Percentiles rank a stretch among this genome's conserved stretches.
Conservation (phyloP, 139 green algal genomes). For the Pleodorina starrii region DNA sequence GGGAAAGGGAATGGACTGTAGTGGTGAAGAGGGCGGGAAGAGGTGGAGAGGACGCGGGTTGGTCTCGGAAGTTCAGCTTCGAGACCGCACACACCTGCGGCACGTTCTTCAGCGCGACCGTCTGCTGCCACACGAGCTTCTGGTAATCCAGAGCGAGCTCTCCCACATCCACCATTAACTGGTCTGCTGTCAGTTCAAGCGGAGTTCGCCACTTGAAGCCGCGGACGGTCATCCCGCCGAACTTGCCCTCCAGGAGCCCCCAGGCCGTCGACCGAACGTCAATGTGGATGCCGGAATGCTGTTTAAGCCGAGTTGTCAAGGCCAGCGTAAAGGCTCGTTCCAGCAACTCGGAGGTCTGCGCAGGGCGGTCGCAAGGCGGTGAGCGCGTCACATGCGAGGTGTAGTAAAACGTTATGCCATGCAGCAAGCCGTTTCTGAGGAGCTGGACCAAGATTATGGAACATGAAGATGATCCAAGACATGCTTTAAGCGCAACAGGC, state of each 20-base stretch:
- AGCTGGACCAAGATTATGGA: too few relatives aligned
- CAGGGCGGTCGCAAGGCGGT: too few relatives aligned
- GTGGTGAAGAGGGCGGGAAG: too few relatives aligned
- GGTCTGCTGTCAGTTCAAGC: conserved; percentile 51
- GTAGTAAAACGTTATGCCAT: too few relatives aligned
- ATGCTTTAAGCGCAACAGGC: too few relatives aligned
- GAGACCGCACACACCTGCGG: conserved; percentile 23
- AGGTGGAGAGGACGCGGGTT: too few relatives aligned
- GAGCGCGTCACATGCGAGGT: too few relatives aligned
- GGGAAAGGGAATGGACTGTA: neutral
- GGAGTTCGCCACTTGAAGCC: conserved; percentile 57
- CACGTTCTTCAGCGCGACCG: conserved; percentile 49
- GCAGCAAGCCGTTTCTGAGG: too few relatives aligned
- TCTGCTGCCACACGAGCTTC: conserved; percentile 49
- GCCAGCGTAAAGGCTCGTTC: conserved; percentile 44
- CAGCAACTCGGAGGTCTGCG: conserved; percentile 50
- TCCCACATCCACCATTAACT: conserved; percentile 61
- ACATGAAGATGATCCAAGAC: too few relatives aligned
- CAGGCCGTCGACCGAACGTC: conserved; percentile 50
- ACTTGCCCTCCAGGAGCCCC: conserved; percentile 51
- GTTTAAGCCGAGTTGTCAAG: conserved; percentile 13
- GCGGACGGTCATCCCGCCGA: conserved; percentile 56
- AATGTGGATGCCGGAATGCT: conserved; percentile 39
- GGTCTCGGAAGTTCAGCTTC: too few relatives aligned
- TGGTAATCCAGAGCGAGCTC: conserved; percentile 71